Conservation (phyloP, 164 flowering plant species). For the Magnolia sinica region DNA sequence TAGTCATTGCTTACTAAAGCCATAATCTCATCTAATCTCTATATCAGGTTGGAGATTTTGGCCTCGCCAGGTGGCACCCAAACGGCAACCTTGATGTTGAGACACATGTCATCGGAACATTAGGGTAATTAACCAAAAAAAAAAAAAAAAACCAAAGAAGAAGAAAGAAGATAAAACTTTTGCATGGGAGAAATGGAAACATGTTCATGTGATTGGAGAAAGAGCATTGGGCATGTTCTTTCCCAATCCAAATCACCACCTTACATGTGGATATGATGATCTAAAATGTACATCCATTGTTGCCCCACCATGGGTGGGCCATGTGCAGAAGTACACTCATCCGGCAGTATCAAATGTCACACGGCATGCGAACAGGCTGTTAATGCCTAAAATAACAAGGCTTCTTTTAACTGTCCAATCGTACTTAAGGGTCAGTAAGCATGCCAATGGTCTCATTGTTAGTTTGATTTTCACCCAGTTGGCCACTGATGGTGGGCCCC, state of each 20-base stretch:
- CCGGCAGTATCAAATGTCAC: too few relatives aligned
- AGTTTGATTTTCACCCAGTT: too few relatives aligned
- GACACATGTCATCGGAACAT: constrained; percentile 49
- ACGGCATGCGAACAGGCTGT: too few relatives aligned
- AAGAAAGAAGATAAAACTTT: background rate
- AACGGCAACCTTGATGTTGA: constrained; percentile 42
- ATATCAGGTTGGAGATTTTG: constrained; percentile 82
- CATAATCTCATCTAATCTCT: background rate
- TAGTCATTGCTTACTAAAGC: background rate
- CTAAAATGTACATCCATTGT: background rate
- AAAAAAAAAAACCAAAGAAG: background rate
- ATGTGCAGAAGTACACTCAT: too few relatives aligned
- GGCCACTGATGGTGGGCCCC: too few relatives aligned
- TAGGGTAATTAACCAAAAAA: constrained; percentile 43
- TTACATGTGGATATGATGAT: background rate
- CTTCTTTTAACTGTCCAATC: too few relatives aligned
- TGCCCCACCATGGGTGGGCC: too few relatives aligned
- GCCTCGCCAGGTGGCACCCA: constrained; percentile 64
- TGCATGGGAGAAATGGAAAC: background rate
- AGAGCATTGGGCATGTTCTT: background rate
- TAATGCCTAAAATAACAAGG: too few relatives aligned
- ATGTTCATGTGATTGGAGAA: background rate
- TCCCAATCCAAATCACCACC: background rate
- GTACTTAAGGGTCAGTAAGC: too few relatives aligned
- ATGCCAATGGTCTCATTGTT: too few relatives aligned